Evolutionary conservation across 441 rosid genomes (phyloP).

Genomic region (Pelargonium australe): DNA sequence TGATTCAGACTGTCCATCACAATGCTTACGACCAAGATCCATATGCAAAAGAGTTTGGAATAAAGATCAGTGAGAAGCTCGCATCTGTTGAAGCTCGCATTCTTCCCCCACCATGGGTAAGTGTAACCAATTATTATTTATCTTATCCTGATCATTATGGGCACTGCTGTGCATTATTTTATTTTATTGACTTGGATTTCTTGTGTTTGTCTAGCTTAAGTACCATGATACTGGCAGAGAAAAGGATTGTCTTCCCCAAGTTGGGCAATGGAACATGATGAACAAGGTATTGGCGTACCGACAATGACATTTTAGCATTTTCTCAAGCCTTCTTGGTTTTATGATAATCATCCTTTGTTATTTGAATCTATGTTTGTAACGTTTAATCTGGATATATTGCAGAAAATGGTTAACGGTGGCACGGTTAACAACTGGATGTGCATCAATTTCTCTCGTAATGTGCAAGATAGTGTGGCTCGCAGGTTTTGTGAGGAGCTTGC

Average conservation of each 20-base stretch:
- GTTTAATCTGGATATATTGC: slow-evolving; percentile 7
- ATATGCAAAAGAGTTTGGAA: slow-evolving; percentile 84
- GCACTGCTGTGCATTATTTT: background rate
- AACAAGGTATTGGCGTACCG: slow-evolving; percentile 52
- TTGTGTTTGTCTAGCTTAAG: slow-evolving; percentile 53
- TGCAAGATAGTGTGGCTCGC: slow-evolving; percentile 81
- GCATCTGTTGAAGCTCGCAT: slow-evolving; percentile 93
- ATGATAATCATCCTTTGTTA: too few species aligned
- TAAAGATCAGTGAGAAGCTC: slow-evolving; percentile 76
- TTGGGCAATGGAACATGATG: slow-evolving; percentile 99
- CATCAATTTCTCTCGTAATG: slow-evolving; percentile 85
- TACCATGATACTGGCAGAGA: slow-evolving; percentile 96
- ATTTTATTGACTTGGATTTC: background rate
- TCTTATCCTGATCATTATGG: background rate
- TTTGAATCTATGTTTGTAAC: background rate
- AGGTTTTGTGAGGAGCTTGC: slow-evolving; percentile 86
- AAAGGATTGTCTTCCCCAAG: slow-evolving; percentile 91
- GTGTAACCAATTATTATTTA: background rate
- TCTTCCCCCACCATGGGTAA: slow-evolving; percentile 98
- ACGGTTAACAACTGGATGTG: slow-evolving; percentile 89
- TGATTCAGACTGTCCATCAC: slow-evolving; percentile 66
- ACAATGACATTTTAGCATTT: too few species aligned
- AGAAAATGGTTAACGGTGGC: slow-evolving; percentile 97
- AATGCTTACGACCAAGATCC: slow-evolving; percentile 87
- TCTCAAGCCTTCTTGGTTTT: too few species aligned